These are phyloP conservation scores for Cercospora sp. DNA, from an alignment of 2,329 filamentous ascomycete genomes.

Conservation along the genomic window DNA sequence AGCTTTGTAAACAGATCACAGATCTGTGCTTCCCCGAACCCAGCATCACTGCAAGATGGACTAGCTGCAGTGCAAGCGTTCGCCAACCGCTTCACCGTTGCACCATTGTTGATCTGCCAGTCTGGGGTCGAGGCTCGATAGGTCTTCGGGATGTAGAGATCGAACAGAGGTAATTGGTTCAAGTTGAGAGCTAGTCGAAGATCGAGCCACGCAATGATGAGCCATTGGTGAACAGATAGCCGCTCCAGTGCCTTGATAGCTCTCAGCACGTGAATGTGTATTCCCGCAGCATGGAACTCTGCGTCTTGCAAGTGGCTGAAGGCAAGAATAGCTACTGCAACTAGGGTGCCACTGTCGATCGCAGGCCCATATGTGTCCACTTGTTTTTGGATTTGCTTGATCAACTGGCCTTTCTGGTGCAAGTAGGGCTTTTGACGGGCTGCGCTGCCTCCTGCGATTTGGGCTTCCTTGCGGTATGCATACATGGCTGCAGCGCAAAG, in stretches of 20 bases:
- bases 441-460: background rate
- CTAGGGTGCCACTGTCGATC: slow-evolving; percentile 2
- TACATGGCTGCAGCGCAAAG: background rate
- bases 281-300: background rate
- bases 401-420: background rate
- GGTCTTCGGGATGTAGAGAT: slow-evolving; percentile 1
- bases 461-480: slow-evolving; percentile 3
- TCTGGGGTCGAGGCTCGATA: background rate
- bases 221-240: background rate
- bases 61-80: background rate
- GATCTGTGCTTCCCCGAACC: background rate
- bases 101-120: background rate
- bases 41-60: background rate
- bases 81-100: background rate
- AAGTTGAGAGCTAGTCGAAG: slow-evolving; percentile 3
- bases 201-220: slow-evolving; percentile 1
- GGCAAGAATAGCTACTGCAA: slow-evolving; percentile 3
- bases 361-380: background rate
- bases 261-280: background rate
- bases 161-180: background rate
- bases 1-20: background rate
- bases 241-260: slow-evolving; percentile 2
- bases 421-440: background rate
- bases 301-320: slow-evolving; percentile 1
- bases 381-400: background rate